phyloP scores from a whole-genome alignment of 1,284 basidiomycete species.

The Stereum hirsutum region DNA sequence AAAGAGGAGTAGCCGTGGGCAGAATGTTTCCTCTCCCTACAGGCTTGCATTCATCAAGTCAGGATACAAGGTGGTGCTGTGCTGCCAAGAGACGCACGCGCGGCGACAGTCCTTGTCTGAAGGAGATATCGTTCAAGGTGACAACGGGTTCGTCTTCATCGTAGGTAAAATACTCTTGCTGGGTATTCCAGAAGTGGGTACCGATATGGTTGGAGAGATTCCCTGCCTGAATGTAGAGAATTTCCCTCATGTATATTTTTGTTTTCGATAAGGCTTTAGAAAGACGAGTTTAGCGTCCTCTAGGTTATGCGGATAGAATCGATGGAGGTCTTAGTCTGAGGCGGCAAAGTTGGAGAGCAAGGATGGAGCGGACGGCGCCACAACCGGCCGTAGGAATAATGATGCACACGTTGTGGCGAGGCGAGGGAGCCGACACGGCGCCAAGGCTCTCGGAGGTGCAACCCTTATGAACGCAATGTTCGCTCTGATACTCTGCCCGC shows the following conservation, averaged over 20 bases:
- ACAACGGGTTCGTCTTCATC: constrained; percentile 33
- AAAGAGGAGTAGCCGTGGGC: constrained; percentile 54
- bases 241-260: constrained; percentile 81
- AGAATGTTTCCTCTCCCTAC: constrained; percentile 48
- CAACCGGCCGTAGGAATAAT: no score
- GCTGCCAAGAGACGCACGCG: constrained; percentile 17
- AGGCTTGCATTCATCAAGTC: constrained; percentile 4
- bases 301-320: no score
- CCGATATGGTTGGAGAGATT: constrained; percentile 56
- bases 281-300: no score
- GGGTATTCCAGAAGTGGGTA: constrained; percentile 76
- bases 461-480: no score
- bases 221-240: constrained; percentile 70
- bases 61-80: neutral
- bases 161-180: constrained; percentile 58
- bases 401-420: no score
- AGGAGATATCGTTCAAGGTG: constrained; percentile 49
- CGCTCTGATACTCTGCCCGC: no score
- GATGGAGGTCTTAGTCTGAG: no score
- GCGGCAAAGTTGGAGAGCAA: no score
- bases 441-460: no score
- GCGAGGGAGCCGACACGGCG: no score
- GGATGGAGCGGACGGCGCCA: no score
- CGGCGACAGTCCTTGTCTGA: constrained; percentile 44
- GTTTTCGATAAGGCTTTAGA: no score